Percentiles rank a stretch among this genome's conserved stretches.
Evolutionary conservation across 306 rosid species (phyloP).

Genomic region (Albizia julibrissin): DNA sequence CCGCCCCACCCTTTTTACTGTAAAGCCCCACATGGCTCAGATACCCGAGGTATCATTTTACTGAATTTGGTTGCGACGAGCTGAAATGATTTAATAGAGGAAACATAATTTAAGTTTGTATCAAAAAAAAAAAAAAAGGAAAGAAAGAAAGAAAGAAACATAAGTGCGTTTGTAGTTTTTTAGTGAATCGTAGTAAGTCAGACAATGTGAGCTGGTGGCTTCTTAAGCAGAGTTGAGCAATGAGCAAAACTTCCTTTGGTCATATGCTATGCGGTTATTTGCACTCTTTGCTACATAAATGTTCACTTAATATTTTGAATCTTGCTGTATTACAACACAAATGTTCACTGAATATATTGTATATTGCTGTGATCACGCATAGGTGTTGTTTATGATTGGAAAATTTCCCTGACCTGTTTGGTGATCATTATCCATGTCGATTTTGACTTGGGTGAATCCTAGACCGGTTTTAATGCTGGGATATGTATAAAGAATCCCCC

Average conservation of each 20-base stretch:
- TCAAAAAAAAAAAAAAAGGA: no score
- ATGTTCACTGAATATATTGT: background rate
- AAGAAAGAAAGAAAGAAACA: no score
- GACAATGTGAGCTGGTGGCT: background rate
- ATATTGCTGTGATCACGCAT: background rate
- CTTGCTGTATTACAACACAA: background rate
- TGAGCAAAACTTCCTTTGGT: background rate
- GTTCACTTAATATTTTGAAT: background rate
- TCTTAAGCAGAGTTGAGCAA: background rate
- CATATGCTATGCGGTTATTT: background rate
- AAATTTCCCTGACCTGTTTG: background rate
- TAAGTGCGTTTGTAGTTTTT: background rate
- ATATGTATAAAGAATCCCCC: background rate
- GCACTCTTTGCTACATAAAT: background rate
- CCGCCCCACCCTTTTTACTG: background rate
- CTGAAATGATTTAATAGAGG: background rate
- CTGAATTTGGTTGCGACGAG: background rate
- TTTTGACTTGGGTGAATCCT: background rate
- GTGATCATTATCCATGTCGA: background rate
- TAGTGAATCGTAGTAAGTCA: background rate
- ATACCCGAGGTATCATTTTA: background rate
- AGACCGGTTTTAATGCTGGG: background rate
- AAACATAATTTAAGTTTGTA: background rate
- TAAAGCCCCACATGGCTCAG: conserved; percentile 11
- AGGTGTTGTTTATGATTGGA: background rate